These are phyloP conservation scores for Fusarium dimerum DNA, from an alignment of 2,329 filamentous ascomycete species.

Conservation along the genomic window DNA sequence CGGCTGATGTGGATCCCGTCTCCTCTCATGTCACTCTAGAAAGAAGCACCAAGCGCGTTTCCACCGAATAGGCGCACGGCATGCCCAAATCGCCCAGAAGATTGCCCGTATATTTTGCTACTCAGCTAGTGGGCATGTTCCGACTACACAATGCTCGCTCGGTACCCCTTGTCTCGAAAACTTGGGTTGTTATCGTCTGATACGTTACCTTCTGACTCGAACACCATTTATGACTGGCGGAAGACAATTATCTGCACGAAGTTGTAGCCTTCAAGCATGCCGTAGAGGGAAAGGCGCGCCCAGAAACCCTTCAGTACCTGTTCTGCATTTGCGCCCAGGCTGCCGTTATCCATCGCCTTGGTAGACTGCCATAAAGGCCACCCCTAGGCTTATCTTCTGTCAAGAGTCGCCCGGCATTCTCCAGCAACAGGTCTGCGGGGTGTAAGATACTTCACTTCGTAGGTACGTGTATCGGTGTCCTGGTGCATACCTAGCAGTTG, in stretches of 20 bases:
- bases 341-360: too few species aligned
- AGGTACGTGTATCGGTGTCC: too few species aligned
- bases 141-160: background rate
- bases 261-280: background rate
- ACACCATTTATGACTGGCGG: background rate
- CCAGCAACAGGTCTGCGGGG: background rate
- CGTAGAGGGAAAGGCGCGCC: background rate
- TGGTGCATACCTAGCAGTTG: too few species aligned
- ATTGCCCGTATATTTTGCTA: too few species aligned
- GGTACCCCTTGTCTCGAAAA: background rate
- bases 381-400: background rate
- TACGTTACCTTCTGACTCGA: background rate
- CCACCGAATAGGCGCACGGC: background rate
- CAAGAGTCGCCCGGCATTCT: background rate
- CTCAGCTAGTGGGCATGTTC: too few species aligned
- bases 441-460: background rate
- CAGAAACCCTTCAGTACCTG: background rate
- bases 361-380: too few species aligned
- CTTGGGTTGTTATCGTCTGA: background rate
- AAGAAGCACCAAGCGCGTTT: constrained; percentile 18
- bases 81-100: background rate
- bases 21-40: constrained; percentile 9
- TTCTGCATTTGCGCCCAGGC: background rate
- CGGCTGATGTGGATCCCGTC: constrained; percentile 18
- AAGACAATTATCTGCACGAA: background rate